A percentile compares a stretch with the other conserved stretches of the same genome.
phyloP scores from a whole-genome alignment of 148 eudicot species.

The Chenopodium quinoa region DNA sequence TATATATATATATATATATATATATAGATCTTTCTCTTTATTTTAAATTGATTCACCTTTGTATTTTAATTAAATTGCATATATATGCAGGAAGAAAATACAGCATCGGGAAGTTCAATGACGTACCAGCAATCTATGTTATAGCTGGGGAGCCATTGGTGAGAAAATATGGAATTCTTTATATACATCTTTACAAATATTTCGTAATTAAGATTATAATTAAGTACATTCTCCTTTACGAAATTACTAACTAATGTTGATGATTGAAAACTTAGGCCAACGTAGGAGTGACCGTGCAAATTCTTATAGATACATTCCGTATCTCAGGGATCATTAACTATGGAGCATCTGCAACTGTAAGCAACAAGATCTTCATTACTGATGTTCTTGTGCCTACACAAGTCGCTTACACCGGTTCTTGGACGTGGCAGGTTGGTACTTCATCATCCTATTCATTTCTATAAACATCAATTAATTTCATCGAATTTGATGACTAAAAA shows the following conservation, averaged over 20 bases:
- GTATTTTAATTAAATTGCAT: not conserved
- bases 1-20: too few species aligned
- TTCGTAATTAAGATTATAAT: too few species aligned
- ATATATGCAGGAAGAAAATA: slow-evolving; percentile 23
- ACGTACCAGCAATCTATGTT: slow-evolving; percentile 20
- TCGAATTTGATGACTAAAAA: not conserved
- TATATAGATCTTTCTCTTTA: too few species aligned
- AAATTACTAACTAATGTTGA: not conserved
- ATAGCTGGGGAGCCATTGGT: slow-evolving; percentile 23
- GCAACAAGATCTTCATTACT: slow-evolving; percentile 14
- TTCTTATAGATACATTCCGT: slow-evolving; percentile 8
- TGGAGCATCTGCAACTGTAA: slow-evolving; percentile 18
- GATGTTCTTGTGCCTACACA: slow-evolving; percentile 25
- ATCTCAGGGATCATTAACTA: slow-evolving; percentile 20
- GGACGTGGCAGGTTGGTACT: slow-evolving; percentile 17
- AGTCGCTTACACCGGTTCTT: slow-evolving; percentile 21
- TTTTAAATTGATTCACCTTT: not conserved
- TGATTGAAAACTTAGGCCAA: slow-evolving; percentile 6
- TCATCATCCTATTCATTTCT: not conserved
- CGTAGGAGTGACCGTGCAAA: slow-evolving; percentile 23
- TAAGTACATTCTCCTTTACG: too few species aligned
- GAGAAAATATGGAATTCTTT: not conserved
- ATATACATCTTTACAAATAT: too few species aligned
- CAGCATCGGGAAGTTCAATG: slow-evolving; percentile 21
- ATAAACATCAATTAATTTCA: not conserved